Evolutionary conservation across 257 asterid genomes (phyloP).

Genomic region (Nicotiana noctiflora): DNA sequence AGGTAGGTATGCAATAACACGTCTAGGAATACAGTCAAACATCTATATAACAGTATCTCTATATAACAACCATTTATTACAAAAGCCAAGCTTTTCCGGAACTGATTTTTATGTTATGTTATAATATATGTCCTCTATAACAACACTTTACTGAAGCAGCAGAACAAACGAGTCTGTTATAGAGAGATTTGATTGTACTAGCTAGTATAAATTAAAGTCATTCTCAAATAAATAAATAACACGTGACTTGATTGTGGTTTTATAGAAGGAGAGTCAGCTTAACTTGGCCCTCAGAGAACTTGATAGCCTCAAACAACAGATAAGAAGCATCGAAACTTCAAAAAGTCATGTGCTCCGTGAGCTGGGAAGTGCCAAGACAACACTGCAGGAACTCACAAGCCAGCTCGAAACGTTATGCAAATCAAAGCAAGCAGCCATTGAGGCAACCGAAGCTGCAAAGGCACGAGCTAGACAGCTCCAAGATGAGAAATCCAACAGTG

Average conservation of each 20-base stretch:
- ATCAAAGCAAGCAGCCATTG: conserved; percentile 8
- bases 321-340: conserved; percentile 11
- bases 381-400: conserved; percentile 10
- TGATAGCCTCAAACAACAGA: conserved; percentile 11
- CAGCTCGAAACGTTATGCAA: conserved; percentile 8
- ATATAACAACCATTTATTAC: too few species aligned
- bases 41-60: too few species aligned
- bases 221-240: too few species aligned
- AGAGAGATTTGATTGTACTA: too few species aligned
- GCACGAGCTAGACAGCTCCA: neutral
- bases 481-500: neutral
- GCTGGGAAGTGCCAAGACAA: conserved; percentile 14
- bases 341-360: conserved; percentile 15
- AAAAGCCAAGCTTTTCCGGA: too few species aligned
- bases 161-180: too few species aligned
- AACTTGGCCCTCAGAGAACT: conserved; percentile 16
- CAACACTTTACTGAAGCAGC: too few species aligned
- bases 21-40: too few species aligned
- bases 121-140: too few species aligned
- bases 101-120: too few species aligned
- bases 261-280: conserved; percentile 19
- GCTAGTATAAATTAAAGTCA: too few species aligned
- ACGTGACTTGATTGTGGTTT: neutral
- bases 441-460: conserved; percentile 9
- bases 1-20: conserved; percentile 23